A percentile compares a stretch with the other conserved stretches of the same genome.
Conservation (phyloP, 192 early-diverging fungal genomes). For the Funneliformis geosporum region DNA sequence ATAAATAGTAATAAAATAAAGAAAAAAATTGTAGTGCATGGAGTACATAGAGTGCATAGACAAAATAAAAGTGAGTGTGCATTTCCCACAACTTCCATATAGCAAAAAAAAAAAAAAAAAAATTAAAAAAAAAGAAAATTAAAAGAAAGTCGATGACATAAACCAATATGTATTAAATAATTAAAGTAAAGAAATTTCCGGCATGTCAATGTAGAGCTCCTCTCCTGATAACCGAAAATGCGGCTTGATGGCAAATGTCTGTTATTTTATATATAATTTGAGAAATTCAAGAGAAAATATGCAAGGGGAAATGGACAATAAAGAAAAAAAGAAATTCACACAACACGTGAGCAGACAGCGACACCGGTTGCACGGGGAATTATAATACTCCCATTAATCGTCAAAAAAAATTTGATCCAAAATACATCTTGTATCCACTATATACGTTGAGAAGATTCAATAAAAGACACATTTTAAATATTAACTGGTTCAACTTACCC, state of each 20-base stretch:
- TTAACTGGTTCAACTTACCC: constrained; percentile 57
- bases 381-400: not conserved
- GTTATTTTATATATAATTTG: not conserved
- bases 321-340: constrained; percentile 13
- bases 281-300: constrained; percentile 15
- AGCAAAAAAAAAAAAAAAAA: not conserved
- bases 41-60: constrained; percentile 38
- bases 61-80: constrained; percentile 31
- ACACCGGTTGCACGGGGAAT: not conserved
- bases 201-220: not conserved
- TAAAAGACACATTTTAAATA: not conserved
- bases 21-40: constrained; percentile 20
- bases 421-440: not conserved
- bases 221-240: constrained; percentile 19
- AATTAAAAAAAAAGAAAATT: not conserved
- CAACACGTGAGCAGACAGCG: constrained; percentile 3
- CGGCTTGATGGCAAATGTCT: constrained; percentile 16
- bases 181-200: not conserved
- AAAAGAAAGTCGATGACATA: not conserved
- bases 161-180: not conserved
- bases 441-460: not conserved
- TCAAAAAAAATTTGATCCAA: not conserved
- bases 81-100: constrained; percentile 30
- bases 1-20: constrained; percentile 9
- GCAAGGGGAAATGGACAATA: constrained; percentile 7